phyloP scores from a whole-genome alignment of 441 rosid species.

The Euphorbia celastroides region DNA sequence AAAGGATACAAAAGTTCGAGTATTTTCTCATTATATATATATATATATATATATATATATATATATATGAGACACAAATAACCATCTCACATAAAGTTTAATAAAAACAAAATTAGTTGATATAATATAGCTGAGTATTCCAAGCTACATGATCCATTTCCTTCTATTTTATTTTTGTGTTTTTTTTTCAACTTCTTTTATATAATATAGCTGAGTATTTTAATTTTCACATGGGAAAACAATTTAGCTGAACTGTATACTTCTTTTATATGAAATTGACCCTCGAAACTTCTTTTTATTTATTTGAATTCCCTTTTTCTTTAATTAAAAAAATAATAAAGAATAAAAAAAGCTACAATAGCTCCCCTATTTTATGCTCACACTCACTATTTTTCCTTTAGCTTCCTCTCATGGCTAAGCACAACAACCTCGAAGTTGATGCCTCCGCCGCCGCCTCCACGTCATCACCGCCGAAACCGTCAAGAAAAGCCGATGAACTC shows the following conservation, averaged over 20 bases:
- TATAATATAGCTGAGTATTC: background rate
- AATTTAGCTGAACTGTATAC: slow-evolving; percentile 28
- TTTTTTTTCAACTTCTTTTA: no score
- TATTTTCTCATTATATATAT: no score
- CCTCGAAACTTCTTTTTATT: slow-evolving; percentile 20
- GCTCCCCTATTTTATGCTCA: slow-evolving; percentile 26
- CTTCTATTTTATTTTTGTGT: no score
- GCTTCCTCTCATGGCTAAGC: slow-evolving; percentile 30
- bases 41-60: no score
- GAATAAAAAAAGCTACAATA: slow-evolving; percentile 21
- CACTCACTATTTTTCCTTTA: slow-evolving; percentile 24
- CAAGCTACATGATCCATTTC: no score
- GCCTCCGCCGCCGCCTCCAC: slow-evolving; percentile 28
- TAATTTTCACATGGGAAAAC: slow-evolving; percentile 25
- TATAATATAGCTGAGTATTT: background rate
- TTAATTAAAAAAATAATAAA: background rate
- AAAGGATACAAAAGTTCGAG: no score
- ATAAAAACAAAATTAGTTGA: no score
- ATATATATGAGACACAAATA: no score
- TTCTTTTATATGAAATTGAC: slow-evolving; percentile 20
- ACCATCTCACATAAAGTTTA: background rate
- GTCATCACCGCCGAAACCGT: slow-evolving; percentile 15
- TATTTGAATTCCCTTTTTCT: slow-evolving; percentile 7
- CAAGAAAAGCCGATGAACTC: slow-evolving; percentile 27
- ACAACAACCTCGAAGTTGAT: slow-evolving; percentile 43